Evolutionary conservation across 148 eudicot genomes (phyloP), one percentile per base, ranked within the genome.

Genomic region (Rhododendron kiyosumense): DNA sequence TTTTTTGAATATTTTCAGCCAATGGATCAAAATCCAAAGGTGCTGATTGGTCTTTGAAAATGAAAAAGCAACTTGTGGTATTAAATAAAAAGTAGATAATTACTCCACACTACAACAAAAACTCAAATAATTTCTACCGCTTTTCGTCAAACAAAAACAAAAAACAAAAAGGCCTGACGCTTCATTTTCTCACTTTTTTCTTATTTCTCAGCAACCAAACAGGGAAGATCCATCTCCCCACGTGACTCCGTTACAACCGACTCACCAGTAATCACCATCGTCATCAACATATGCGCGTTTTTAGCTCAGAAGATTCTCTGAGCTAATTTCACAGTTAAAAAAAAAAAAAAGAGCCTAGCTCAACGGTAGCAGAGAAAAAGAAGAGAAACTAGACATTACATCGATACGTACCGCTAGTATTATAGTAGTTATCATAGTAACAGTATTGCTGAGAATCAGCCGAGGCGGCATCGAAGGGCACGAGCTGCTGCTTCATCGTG

Each of bases 401-500:
- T 0, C 32, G 0, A 12, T 20, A 63, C 41, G 8, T 87, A 93
- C 94, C 94, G 46, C 85, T 89, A 13, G 91, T 76, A 83, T 91
- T 76, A 85, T 91, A 95, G 88, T 89, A 94, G 80, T 93, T 85
- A 87, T 91, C 92, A 81, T 87, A 89, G 86, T 86, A 92, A 81
- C 89, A 92, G 83, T 82, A 87, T 4, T 89, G 90, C 34, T 87
- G 91, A 54, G 90, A 83, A 54, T 88, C 85, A 84, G 86, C 83
- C 74, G 88, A 28, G 24, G 90, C 15, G 32, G 46, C 80, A 17
- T 48, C 85, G 85, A 83, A 69, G 9, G 85, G 85, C 28, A 48
- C 30, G 43, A 83, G 85, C 76, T 67, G 69, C 69, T 63, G 74
- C 74, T 83, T 83, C 61, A 69, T 83, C 78, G 78, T 4, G 28